phyloP scores from a whole-genome alignment of 2,329 filamentous ascomycete genomes.

The Microsporum canis region DNA sequence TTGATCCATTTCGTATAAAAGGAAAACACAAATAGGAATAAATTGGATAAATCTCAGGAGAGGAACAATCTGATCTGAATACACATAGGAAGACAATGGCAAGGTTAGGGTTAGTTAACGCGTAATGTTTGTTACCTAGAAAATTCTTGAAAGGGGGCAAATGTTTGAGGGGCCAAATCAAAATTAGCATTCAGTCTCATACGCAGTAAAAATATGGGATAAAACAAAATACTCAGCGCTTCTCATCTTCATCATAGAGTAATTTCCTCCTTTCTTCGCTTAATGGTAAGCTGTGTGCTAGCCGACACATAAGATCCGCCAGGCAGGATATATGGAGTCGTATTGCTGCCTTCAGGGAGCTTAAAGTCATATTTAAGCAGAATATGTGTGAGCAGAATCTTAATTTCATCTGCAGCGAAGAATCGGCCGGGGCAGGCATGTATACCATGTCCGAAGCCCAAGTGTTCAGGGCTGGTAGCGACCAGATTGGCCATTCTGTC shows the following conservation, averaged over 20 bases:
- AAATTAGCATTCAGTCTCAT: background rate
- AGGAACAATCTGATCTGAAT: too few species aligned
- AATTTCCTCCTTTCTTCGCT: slow-evolving; percentile 3
- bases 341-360: background rate
- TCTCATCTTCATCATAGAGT: background rate
- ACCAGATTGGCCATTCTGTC: slow-evolving; percentile 12
- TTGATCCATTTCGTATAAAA: too few species aligned
- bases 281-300: background rate
- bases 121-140: too few species aligned
- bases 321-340: background rate
- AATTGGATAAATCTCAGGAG: too few species aligned
- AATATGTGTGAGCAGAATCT: slow-evolving; percentile 21
- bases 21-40: too few species aligned
- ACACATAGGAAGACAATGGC: too few species aligned
- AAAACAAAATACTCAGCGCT: background rate
- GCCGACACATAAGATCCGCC: background rate
- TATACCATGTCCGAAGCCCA: slow-evolving; percentile 48
- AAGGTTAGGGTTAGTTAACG: too few species aligned
- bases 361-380: slow-evolving; percentile 21
- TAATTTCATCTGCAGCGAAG: slow-evolving; percentile 21
- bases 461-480: slow-evolving; percentile 35
- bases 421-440: slow-evolving; percentile 34
- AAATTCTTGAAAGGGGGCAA: too few species aligned
- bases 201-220: background rate
- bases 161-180: background rate